A percentile compares a stretch with the other conserved stretches of the same genome.
phyloP scores from a whole-genome alignment of 805 yeast species.

The Kodamaea hsintzibuensis region DNA sequence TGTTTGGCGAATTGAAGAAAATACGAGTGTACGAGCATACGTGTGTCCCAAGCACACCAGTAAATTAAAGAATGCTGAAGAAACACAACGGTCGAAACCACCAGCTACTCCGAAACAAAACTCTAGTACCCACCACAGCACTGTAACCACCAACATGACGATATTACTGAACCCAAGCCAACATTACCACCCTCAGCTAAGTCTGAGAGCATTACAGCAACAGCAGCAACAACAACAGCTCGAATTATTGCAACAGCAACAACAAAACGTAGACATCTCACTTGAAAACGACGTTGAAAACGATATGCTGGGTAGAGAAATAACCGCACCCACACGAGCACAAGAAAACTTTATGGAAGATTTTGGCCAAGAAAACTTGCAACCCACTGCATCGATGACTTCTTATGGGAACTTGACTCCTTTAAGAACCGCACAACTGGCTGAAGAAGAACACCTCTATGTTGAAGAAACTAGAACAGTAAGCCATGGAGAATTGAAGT shows the following conservation, averaged over 20 bases:
- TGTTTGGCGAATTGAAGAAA: constrained; percentile 87
- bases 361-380: constrained; percentile 14
- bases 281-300: constrained; percentile 17
- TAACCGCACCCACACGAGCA: constrained; percentile 22
- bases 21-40: constrained; percentile 57
- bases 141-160: constrained; percentile 27
- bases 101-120: constrained; percentile 11
- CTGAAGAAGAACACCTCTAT: constrained; percentile 38
- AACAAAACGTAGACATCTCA: constrained; percentile 6
- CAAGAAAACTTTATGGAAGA: constrained; percentile 29
- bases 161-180: constrained; percentile 12
- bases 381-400: neutral
- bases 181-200: constrained; percentile 7
- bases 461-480: constrained; percentile 75
- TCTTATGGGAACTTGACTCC: constrained; percentile 15
- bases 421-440: constrained; percentile 10
- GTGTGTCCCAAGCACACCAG: constrained; percentile 59
- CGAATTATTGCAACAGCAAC: neutral
- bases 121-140: constrained; percentile 28
- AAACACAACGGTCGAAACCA: constrained; percentile 25
- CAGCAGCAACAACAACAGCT: constrained; percentile 4
- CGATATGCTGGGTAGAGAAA: constrained; percentile 14
- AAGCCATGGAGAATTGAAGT: constrained; percentile 75
- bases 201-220: constrained; percentile 6
- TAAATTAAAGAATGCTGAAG: constrained; percentile 49